Evolutionary conservation across 2,329 filamentous ascomycete genomes (phyloP).

Genomic region (Arthrobotrys pseudoclavata): DNA sequence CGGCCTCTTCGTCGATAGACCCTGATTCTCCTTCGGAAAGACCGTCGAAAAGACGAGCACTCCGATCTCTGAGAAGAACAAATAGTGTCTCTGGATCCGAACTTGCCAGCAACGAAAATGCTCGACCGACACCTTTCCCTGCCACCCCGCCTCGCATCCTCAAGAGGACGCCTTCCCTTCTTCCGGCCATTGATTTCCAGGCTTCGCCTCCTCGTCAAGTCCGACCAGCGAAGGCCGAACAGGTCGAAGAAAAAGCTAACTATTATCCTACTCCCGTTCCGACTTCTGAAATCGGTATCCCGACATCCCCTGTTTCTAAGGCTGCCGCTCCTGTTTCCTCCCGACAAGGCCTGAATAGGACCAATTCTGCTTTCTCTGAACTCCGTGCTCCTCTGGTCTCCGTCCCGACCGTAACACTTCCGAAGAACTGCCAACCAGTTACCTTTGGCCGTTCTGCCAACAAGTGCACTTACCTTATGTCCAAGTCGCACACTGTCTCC

Average conservation of each 20-base stretch:
- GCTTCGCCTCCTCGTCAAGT: constrained; percentile 79
- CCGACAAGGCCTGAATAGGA: constrained; percentile 72
- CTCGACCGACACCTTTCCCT: constrained; percentile 27
- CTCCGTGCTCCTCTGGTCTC: constrained; percentile 82
- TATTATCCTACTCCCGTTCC: constrained; percentile 92
- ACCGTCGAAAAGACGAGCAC: constrained; percentile 47
- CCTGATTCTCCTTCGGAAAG: constrained; percentile 50
- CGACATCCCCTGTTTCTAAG: constrained; percentile 84
- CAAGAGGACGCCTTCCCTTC: constrained; percentile 77
- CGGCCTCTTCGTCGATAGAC: constrained; percentile 48
- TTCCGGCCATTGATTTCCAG: constrained; percentile 81
- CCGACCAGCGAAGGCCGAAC: constrained; percentile 72
- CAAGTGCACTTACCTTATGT: constrained; percentile 94
- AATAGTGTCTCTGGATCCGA: constrained; percentile 45
- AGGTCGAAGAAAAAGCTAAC: constrained; percentile 64
- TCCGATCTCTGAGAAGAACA: constrained; percentile 36
- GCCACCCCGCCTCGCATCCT: constrained; percentile 65
- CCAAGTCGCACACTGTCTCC: constrained; percentile 91
- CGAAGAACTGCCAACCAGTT: constrained; percentile 82
- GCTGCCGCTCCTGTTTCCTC: constrained; percentile 66
- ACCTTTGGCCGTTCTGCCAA: constrained; percentile 94
- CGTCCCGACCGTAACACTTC: constrained; percentile 85
- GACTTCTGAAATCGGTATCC: constrained; percentile 91
- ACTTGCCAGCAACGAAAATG: constrained; percentile 31
- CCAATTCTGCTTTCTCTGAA: constrained; percentile 77